phyloP scores from a whole-genome alignment of 2,329 filamentous ascomycete genomes.

The Aureobasidium mangrovei region DNA sequence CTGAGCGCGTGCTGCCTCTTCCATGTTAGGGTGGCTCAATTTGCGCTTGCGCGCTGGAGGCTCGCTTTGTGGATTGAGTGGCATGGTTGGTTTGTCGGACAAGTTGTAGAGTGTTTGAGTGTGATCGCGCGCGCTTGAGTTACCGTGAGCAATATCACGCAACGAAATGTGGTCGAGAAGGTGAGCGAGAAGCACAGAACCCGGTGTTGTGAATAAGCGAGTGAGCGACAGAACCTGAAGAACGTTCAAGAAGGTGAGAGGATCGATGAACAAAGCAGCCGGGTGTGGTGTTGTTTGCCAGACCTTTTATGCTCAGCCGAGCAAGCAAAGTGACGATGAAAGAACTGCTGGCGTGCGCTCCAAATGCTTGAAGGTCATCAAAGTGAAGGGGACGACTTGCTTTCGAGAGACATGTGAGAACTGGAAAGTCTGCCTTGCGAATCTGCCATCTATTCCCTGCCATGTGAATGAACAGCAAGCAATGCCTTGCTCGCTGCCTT shows the following conservation, averaged over 20 bases:
- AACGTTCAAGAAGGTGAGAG: background rate
- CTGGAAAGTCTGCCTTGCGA: background rate
- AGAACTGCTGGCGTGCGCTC: background rate
- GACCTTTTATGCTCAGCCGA: background rate
- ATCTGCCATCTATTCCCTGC: background rate
- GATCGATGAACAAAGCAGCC: background rate
- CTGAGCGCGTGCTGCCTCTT: no score
- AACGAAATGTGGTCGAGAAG: background rate
- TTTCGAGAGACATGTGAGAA: background rate
- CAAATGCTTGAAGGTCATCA: no score
- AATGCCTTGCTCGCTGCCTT: background rate
- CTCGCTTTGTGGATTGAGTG: background rate
- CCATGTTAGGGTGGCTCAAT: background rate
- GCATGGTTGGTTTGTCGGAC: background rate
- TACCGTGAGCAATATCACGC: background rate
- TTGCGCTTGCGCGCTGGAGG: background rate
- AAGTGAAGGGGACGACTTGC: background rate
- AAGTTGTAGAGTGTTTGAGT: background rate
- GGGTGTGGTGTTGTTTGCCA: background rate
- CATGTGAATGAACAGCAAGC: background rate
- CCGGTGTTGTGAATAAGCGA: background rate
- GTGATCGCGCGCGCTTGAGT: background rate
- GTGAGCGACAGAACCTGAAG: background rate
- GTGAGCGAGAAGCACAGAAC: background rate
- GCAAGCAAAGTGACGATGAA: background rate